Evolutionary conservation across 1,284 basidiomycete species (phyloP).

Genomic region (Sporisorium sorghi): DNA sequence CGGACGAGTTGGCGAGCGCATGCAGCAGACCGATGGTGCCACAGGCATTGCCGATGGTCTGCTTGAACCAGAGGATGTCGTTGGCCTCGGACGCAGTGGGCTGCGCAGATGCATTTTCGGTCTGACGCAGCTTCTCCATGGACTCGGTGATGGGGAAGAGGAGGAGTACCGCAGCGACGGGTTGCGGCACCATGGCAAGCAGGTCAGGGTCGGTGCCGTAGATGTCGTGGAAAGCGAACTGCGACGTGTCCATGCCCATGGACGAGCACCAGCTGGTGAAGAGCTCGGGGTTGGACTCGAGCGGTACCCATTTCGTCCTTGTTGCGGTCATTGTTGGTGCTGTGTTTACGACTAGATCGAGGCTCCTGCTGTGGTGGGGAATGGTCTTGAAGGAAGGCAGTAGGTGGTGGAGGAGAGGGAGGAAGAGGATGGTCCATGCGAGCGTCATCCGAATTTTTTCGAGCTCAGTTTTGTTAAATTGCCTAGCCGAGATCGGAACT

Average conservation of each 20-base stretch:
- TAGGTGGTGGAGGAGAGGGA: background rate
- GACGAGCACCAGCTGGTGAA: conserved; percentile 61
- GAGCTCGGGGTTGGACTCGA: conserved; percentile 69
- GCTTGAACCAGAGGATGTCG: conserved; percentile 63
- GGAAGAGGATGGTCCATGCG: conserved; percentile 4
- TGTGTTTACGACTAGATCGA: background rate
- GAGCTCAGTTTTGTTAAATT: background rate
- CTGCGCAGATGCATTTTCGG: conserved; percentile 42
- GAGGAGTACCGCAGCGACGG: conserved; percentile 72
- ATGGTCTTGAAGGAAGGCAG: background rate
- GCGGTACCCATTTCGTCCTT: conserved; percentile 64
- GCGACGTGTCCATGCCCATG: conserved; percentile 62
- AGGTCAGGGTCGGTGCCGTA: conserved; percentile 72
- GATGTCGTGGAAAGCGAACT: conserved; percentile 72
- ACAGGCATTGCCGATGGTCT: conserved; percentile 69
- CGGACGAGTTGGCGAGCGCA: conserved; percentile 62
- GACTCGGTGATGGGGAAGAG: conserved; percentile 71
- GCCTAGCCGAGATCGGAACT: conserved; percentile 3
- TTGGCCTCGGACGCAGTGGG: conserved; percentile 20
- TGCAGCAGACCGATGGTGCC: conserved; percentile 69
- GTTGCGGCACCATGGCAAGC: conserved; percentile 71
- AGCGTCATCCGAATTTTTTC: background rate
- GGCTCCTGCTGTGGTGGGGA: background rate
- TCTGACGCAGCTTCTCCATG: conserved; percentile 41
- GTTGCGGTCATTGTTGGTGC: conserved; percentile 5